Conservation (phyloP, 345 rosid species). For the Arabis hirsuta region DNA sequence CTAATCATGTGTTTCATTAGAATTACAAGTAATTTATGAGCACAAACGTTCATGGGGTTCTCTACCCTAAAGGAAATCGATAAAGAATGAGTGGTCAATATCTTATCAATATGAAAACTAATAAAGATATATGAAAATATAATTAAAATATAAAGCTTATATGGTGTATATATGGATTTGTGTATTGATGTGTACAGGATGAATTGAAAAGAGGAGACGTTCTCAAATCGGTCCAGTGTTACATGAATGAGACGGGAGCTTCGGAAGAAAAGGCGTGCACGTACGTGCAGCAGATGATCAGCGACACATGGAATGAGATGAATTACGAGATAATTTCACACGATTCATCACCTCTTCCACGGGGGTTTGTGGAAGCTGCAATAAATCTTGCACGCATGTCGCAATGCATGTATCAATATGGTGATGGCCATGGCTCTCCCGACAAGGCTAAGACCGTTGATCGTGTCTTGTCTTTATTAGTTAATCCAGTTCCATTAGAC, state of each 20-base stretch:
- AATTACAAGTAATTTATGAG: too few relatives aligned
- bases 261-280: conserved; percentile 41
- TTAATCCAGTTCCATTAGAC: neutral
- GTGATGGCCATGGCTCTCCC: conserved; percentile 39
- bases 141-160: neutral
- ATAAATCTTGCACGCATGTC: conserved; percentile 40
- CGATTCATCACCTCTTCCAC: neutral
- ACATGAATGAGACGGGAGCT: conserved; percentile 44
- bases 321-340: conserved; percentile 20
- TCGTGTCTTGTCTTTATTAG: neutral
- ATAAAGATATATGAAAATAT: neutral
- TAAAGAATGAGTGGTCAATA: too few relatives aligned
- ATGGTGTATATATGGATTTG: too few relatives aligned
- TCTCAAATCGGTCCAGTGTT: conserved; percentile 19
- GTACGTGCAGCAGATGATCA: conserved; percentile 31
- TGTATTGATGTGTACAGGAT: conserved; percentile 17
- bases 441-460: conserved; percentile 13
- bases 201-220: conserved; percentile 33
- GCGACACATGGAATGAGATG: conserved; percentile 46
- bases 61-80: too few relatives aligned
- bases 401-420: conserved; percentile 37
- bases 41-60: too few relatives aligned
- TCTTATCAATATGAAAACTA: too few relatives aligned
- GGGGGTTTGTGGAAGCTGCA: conserved; percentile 12
- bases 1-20: too few relatives aligned